phyloP scores from a whole-genome alignment of 768 basidiomycete genomes.

The Cantharellus cinnabarinus region DNA sequence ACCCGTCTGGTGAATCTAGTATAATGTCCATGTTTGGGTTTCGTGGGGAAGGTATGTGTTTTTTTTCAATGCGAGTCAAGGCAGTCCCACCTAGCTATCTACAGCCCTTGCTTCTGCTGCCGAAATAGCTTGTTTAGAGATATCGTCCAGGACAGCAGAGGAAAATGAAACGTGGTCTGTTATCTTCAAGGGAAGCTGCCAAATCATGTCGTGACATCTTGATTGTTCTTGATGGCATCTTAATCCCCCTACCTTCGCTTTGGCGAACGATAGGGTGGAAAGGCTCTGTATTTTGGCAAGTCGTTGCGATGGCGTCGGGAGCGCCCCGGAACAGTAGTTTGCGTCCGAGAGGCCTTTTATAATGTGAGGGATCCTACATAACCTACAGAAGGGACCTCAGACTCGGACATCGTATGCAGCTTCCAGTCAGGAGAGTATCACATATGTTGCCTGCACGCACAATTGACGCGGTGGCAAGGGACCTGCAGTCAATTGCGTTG shows the following conservation, averaged over 20 bases:
- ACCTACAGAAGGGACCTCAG: not conserved
- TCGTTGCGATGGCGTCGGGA: constrained; percentile 60
- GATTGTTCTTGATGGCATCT: constrained; percentile 1
- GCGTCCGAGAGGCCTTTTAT: constrained; percentile 75
- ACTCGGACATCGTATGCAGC: constrained; percentile 20
- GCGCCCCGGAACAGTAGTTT: constrained; percentile 57
- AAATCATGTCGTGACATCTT: too few species aligned
- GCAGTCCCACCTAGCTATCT: too few species aligned
- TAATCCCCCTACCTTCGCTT: not conserved
- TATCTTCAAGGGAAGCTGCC: constrained; percentile 43
- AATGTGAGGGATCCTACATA: constrained; percentile 31
- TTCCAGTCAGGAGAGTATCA: constrained; percentile 59
- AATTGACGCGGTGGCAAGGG: constrained; percentile 44
- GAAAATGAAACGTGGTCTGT: constrained; percentile 53
- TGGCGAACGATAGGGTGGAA: constrained; percentile 30
- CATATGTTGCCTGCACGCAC: constrained; percentile 41
- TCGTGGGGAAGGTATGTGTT: constrained; percentile 64
- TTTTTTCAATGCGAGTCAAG: not conserved
- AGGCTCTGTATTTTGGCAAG: constrained; percentile 45
- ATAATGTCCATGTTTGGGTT: constrained; percentile 60
- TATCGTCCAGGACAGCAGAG: constrained; percentile 48
- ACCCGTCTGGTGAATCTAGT: constrained; percentile 29
- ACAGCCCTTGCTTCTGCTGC: constrained; percentile 70
- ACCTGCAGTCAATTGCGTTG: constrained; percentile 53
- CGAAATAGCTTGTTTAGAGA: constrained; percentile 60